Evolutionary conservation across 495 filamentous ascomycete genomes (phyloP).

Genomic region (Beverwykella pulmonaria): DNA sequence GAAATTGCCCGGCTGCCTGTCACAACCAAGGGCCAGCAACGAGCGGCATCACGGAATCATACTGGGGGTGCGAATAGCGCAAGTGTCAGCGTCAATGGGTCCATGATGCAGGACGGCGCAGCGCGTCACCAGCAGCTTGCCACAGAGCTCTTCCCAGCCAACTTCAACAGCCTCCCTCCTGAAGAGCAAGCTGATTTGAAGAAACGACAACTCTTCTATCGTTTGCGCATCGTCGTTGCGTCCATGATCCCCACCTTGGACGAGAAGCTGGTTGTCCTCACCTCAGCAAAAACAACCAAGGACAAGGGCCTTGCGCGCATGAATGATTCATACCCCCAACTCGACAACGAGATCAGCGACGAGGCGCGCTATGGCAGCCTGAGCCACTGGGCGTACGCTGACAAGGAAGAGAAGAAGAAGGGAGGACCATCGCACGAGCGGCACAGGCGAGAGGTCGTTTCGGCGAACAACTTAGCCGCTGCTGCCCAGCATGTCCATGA

Average conservation of each 20-base stretch:
- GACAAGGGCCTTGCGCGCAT: constrained; percentile 82
- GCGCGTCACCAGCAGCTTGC: constrained; percentile 46
- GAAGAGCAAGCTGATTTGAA: constrained; percentile 52
- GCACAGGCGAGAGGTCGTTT: constrained; percentile 74
- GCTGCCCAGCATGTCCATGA: constrained; percentile 72
- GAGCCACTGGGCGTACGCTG: constrained; percentile 90
- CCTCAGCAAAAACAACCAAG: constrained; percentile 83
- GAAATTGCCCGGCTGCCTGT: constrained; percentile 48
- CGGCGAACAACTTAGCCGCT: constrained; percentile 65
- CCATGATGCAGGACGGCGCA: constrained; percentile 34
- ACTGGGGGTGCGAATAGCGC: constrained; percentile 33
- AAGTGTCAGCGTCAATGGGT: constrained; percentile 36
- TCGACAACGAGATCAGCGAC: constrained; percentile 88
- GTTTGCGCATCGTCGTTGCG: constrained; percentile 42
- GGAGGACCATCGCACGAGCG: constrained; percentile 63
- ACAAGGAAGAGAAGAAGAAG: constrained; percentile 70
- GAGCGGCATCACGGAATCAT: constrained; percentile 33
- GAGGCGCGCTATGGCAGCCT: constrained; percentile 89
- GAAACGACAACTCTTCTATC: constrained; percentile 68
- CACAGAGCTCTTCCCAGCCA: constrained; percentile 49
- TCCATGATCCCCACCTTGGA: constrained; percentile 85
- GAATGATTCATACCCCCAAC: constrained; percentile 76
- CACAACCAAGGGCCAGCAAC: constrained; percentile 51
- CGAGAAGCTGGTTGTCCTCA: constrained; percentile 95
- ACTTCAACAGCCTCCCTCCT: constrained; percentile 23